A percentile compares a stretch with the other conserved stretches of the same genome.
These are phyloP conservation scores for Takashimella koratensis DNA, from an alignment of 1,284 basidiomycete genomes.

Conservation along the genomic window DNA sequence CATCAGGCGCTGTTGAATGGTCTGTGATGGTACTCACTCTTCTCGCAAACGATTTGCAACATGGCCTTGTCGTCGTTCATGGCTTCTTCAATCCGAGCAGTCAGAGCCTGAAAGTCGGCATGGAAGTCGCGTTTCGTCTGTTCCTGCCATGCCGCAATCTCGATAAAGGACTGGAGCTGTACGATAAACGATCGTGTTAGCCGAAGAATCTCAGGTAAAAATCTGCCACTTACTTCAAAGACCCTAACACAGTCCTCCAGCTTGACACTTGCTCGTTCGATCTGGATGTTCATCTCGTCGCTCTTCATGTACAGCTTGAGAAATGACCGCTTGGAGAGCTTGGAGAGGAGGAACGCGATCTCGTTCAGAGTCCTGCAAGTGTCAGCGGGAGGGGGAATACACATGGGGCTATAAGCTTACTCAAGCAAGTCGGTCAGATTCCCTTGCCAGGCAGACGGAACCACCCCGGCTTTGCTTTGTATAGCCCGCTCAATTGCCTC, in stretches of 20 bases:
- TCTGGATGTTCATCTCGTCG: constrained; percentile 20
- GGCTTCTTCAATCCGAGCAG: constrained; percentile 58
- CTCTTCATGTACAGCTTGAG: constrained; percentile 68
- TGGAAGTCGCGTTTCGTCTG: constrained; percentile 52
- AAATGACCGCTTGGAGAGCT: constrained; percentile 64
- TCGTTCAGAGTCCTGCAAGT: constrained; percentile 15
- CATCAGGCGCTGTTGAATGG: neutral
- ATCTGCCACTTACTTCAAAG: constrained; percentile 55
- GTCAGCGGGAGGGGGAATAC: neutral
- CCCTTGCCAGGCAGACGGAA: constrained; percentile 13
- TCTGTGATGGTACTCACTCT: constrained; percentile 7
- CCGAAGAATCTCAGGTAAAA: constrained; percentile 13
- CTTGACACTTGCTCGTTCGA: constrained; percentile 53
- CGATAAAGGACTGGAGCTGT: constrained; percentile 26
- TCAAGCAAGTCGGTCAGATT: constrained; percentile 20
- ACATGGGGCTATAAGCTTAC: constrained; percentile 7
- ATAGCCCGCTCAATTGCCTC: constrained; percentile 21
- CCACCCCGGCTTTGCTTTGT: constrained; percentile 14
- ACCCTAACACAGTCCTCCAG: constrained; percentile 57
- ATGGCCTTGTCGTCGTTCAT: constrained; percentile 63
- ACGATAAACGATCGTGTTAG: neutral
- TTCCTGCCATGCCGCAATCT: constrained; percentile 24
- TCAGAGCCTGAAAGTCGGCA: constrained; percentile 59
- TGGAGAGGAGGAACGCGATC: constrained; percentile 33
- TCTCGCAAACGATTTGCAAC: constrained; percentile 54